Evolutionary conservation across 805 yeast genomes (phyloP).

Genomic region (Candida stauntonica): DNA sequence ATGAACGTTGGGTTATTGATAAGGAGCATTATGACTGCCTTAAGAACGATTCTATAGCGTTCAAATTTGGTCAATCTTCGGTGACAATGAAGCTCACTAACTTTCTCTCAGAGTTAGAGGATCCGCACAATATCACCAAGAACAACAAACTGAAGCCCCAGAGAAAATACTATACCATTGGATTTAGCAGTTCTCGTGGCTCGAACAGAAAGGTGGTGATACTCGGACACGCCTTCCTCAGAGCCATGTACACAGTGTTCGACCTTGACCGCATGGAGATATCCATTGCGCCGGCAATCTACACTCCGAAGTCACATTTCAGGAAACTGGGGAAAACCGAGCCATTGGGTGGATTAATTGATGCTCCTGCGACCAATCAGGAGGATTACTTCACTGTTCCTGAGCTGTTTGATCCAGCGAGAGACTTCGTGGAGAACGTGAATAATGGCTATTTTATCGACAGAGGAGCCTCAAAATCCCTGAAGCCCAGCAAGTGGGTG

Average conservation of each 20-base stretch:
- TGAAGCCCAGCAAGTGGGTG: not conserved
- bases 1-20: constrained; percentile 1
- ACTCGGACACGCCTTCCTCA: constrained; percentile 22
- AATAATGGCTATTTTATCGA: constrained; percentile 9
- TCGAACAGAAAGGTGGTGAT: constrained; percentile 11
- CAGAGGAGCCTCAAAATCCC: not conserved
- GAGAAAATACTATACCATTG: constrained; percentile 15
- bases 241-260: constrained; percentile 21
- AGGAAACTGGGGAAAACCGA: constrained; percentile 2
- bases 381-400: constrained; percentile 4
- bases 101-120: constrained; percentile 1
- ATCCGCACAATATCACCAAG: not conserved
- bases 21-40: not conserved
- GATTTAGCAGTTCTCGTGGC: constrained; percentile 5
- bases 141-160: not conserved
- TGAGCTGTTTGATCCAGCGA: constrained; percentile 10
- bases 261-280: constrained; percentile 24
- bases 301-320: constrained; percentile 7
- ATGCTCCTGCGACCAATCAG: constrained; percentile 5
- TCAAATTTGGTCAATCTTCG: constrained; percentile 10
- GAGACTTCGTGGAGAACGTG: constrained; percentile 18
- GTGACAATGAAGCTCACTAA: constrained; percentile 5
- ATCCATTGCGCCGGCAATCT: constrained; percentile 22
- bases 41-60: constrained; percentile 1
- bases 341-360: constrained; percentile 8